phyloP scores from a whole-genome alignment of 306 rosid species.

The Morella rubra region DNA sequence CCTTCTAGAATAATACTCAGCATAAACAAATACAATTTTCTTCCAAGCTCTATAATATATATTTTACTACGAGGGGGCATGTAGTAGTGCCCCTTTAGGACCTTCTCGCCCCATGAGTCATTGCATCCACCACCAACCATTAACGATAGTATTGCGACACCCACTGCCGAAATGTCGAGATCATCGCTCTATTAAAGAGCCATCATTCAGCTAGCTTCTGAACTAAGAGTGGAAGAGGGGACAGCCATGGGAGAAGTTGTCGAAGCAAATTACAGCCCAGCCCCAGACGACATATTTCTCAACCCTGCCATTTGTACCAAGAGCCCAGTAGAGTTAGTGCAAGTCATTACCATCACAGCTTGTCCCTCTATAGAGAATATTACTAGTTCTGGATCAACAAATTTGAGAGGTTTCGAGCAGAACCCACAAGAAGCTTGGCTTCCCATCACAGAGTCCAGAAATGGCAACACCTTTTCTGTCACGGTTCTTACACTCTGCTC shows the following conservation, averaged over 20 bases:
- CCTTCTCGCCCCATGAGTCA: too few species aligned
- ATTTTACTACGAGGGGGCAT: too few species aligned
- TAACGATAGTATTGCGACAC: not conserved
- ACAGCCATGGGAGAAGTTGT: slow-evolving; percentile 14
- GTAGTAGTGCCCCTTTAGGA: too few species aligned
- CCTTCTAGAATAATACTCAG: too few species aligned
- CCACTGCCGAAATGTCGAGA: not conserved
- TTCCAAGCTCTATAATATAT: too few species aligned
- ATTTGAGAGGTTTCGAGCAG: not conserved
- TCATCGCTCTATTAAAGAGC: too few species aligned
- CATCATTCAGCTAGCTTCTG: too few species aligned
- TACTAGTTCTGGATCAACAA: not conserved
- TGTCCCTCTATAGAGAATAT: not conserved
- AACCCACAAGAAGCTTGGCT: slow-evolving; percentile 56
- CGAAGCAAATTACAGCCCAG: not conserved
- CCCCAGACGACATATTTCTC: not conserved
- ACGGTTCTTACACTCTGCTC: slow-evolving; percentile 50
- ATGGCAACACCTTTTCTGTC: slow-evolving; percentile 44
- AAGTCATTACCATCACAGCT: slow-evolving; percentile 8
- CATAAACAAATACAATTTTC: too few species aligned
- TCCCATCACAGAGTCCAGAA: slow-evolving; percentile 58
- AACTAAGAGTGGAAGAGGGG: not conserved
- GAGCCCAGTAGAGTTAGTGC: slow-evolving; percentile 6
- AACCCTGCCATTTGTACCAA: not conserved
- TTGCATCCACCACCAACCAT: not conserved